Conservation (phyloP, 495 filamentous ascomycete species). For the Aspergillus campestris region DNA sequence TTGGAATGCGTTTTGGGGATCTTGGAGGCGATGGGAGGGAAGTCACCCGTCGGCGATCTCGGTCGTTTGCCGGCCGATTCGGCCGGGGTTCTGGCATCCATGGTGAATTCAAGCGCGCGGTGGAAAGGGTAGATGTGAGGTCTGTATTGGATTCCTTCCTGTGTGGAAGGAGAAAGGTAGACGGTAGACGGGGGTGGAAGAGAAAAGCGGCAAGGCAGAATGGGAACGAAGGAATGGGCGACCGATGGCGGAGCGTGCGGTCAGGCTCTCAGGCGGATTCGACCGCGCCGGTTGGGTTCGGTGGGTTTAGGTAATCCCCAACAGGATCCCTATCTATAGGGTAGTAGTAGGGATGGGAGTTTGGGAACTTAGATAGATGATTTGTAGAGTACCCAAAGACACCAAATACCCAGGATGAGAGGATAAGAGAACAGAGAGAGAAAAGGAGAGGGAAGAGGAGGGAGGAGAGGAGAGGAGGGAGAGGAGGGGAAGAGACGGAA, state of each 20-base stretch:
- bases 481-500: conserved; percentile 7
- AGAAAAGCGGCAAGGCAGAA: conserved; percentile 8
- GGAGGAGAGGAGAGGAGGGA: conserved; percentile 10
- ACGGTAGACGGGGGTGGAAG: conserved; percentile 1
- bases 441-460: conserved; percentile 7
- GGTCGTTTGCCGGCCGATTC: conserved; percentile 50
- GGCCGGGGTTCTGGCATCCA: conserved; percentile 33
- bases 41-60: conserved; percentile 47
- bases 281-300: conserved; percentile 6
- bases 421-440: conserved; percentile 7
- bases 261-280: conserved; percentile 12
- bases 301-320: conserved; percentile 10
- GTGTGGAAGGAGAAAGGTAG: too few relatives aligned
- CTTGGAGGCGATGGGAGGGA: conserved; percentile 39
- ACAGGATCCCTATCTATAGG: conserved; percentile 1
- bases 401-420: not conserved
- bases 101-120: conserved; percentile 11
- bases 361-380: too few relatives aligned
- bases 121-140: too few relatives aligned
- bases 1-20: conserved; percentile 45
- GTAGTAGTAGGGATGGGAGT: not conserved
- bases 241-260: conserved; percentile 19
- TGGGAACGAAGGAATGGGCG: conserved; percentile 13
- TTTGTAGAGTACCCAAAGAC: too few relatives aligned
- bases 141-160: too few relatives aligned